phyloP scores from a whole-genome alignment of 2,329 filamentous ascomycete species.

The Cladosporium oxysporum region DNA sequence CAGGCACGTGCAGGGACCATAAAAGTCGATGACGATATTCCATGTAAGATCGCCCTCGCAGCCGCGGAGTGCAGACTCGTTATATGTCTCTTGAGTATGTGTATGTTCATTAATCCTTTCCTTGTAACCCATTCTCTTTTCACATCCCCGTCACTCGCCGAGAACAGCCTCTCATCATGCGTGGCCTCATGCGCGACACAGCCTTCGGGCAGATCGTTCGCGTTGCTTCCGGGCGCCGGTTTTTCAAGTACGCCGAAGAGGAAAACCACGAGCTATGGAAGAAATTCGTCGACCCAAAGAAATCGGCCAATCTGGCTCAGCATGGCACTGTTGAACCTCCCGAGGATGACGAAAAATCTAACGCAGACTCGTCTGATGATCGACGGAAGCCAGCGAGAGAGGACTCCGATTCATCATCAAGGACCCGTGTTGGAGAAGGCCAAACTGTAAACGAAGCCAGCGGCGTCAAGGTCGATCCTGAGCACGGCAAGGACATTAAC shows the following conservation, averaged over 20 bases:
- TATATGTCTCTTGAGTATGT: not conserved
- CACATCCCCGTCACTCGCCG: not conserved
- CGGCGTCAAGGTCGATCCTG: slow-evolving; percentile 49
- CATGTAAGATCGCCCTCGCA: not conserved
- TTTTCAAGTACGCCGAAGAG: slow-evolving; percentile 52
- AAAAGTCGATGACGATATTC: slow-evolving; percentile 8
- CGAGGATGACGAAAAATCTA: slow-evolving; percentile 35
- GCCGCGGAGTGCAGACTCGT: slow-evolving; percentile 1
- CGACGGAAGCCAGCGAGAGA: not conserved
- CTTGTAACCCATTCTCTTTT: not conserved
- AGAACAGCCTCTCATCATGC: not conserved
- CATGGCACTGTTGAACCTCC: slow-evolving; percentile 45
- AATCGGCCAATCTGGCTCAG: slow-evolving; percentile 51
- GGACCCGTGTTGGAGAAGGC: slow-evolving; percentile 25
- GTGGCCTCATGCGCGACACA: slow-evolving; percentile 42
- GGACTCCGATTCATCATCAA: slow-evolving; percentile 27
- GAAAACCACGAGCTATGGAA: slow-evolving; percentile 51
- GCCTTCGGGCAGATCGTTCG: slow-evolving; percentile 49
- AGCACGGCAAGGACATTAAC: slow-evolving; percentile 54
- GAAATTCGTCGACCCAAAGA: slow-evolving; percentile 52
- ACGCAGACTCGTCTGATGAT: slow-evolving; percentile 18
- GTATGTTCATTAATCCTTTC: not conserved
- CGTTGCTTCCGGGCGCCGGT: slow-evolving; percentile 44
- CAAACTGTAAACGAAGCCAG: slow-evolving; percentile 42
- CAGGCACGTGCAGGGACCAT: not conserved